Evolutionary conservation across 768 basidiomycete species (phyloP), one percentile per base, ranked within the genome.

Genomic region (Termitomyces bulborhizus): DNA sequence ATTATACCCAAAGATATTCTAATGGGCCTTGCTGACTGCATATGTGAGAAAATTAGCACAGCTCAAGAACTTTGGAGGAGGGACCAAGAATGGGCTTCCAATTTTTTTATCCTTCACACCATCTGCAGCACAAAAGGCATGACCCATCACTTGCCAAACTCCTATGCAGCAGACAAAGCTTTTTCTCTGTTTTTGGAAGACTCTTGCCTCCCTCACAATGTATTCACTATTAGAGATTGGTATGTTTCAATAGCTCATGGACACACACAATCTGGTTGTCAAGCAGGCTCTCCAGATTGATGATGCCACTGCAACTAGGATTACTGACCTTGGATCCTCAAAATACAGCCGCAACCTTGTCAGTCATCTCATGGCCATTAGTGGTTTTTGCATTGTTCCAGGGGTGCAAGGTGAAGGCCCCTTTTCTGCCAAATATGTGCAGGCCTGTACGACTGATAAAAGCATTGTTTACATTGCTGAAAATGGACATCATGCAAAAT

Each of bases 91-190:
- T 69, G 64, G 69, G 64, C 59, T 1, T 3, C 18, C 0, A 57
- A 57, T 13, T 60, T 70, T 18, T 60, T 66, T 21, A 61, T 73
- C 36, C 58, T 70, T 9, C 66, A 69, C 37, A 66, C 66, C 13
- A 58, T 71, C 24, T 55, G 65, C 3, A 69, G 70, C 0, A 40
- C 60, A 1, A 73, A 73, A 43, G 51, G 63, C 34, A 39, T 53
- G 16, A 59, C 51, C 24, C 6, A 7, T 1, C 70, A 71, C 51
- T 7, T 15, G 4, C 11, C 36, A 37, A 0, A 46, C 52, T 6
- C 11, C 0, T 0, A 1, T 0, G 1, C 40, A 44, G 21, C 60
- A 11, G 18, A 47, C 2, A 9, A 40, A 1, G 39, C 26, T 4
- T 46, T 60, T 5, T 1, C 37, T 4, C 18, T 29, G 16, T 58